These are phyloP conservation scores for Lathyrus tuberosus DNA, from an alignment of 306 rosid species.

Conservation along the genomic window DNA sequence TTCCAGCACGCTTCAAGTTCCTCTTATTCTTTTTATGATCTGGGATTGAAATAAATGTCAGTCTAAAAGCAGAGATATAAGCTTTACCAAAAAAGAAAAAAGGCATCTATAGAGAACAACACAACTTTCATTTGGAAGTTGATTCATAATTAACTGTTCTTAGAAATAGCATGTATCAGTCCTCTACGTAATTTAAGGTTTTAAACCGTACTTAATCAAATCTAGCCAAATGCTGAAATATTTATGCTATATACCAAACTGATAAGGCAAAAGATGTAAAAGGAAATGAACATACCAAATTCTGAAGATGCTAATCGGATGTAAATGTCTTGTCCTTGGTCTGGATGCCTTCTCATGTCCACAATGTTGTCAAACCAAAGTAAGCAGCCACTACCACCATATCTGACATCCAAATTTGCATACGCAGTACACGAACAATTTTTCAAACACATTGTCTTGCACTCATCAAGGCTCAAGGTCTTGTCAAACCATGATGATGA, in stretches of 20 bases:
- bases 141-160: too few relatives aligned
- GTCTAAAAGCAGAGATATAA: neutral
- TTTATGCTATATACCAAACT: too few relatives aligned
- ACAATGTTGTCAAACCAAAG: conserved; percentile 40
- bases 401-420: conserved; percentile 20
- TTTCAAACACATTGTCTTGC: conserved; percentile 35
- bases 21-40: neutral
- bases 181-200: neutral
- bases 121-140: too few relatives aligned
- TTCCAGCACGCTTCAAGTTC: too few relatives aligned
- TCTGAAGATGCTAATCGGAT: too few relatives aligned
- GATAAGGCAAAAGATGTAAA: too few relatives aligned
- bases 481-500: conserved; percentile 36
- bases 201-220: neutral
- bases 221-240: neutral
- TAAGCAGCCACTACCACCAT: conserved; percentile 45
- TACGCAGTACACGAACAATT: conserved; percentile 34
- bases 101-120: too few relatives aligned
- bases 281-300: too few relatives aligned
- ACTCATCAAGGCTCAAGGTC: conserved; percentile 34
- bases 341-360: conserved; percentile 35
- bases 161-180: neutral
- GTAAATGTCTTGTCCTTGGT: too few relatives aligned
- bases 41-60: neutral
- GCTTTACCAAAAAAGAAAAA: neutral